Conservation (phyloP, 106 monocot species). For the Hemerocallis citrina region DNA sequence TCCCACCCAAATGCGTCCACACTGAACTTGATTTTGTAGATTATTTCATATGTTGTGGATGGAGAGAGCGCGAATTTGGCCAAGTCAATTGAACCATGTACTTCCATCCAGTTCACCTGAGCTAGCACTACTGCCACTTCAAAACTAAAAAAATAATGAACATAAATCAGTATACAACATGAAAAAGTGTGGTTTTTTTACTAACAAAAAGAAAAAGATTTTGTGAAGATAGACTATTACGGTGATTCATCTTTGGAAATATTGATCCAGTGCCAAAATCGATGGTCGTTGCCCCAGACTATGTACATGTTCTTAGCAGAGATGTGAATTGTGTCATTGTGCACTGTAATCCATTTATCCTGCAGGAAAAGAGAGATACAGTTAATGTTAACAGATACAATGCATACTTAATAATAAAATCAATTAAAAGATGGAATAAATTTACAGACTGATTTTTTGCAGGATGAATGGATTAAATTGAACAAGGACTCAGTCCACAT, state of each 20-base stretch:
- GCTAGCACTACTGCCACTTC: constrained; percentile 6
- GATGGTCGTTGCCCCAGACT: background rate
- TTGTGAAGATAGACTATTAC: background rate
- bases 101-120: constrained; percentile 20
- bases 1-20: constrained; percentile 12
- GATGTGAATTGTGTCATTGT: background rate
- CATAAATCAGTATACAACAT: background rate
- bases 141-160: background rate
- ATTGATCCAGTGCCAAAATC: background rate
- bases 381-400: too few species aligned
- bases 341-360: background rate
- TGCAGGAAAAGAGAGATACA: too few species aligned
- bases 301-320: background rate
- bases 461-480: too few species aligned
- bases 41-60: constrained; percentile 1
- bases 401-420: too few species aligned
- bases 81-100: background rate
- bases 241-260: background rate
- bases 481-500: too few species aligned
- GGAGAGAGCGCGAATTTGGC: background rate
- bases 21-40: constrained; percentile 5
- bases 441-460: too few species aligned
- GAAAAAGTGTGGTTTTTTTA: too few species aligned
- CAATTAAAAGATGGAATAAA: too few species aligned
- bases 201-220: background rate